phyloP scores from a whole-genome alignment of 2,329 filamentous ascomycete species.

The Trichoderma pleuroti region DNA sequence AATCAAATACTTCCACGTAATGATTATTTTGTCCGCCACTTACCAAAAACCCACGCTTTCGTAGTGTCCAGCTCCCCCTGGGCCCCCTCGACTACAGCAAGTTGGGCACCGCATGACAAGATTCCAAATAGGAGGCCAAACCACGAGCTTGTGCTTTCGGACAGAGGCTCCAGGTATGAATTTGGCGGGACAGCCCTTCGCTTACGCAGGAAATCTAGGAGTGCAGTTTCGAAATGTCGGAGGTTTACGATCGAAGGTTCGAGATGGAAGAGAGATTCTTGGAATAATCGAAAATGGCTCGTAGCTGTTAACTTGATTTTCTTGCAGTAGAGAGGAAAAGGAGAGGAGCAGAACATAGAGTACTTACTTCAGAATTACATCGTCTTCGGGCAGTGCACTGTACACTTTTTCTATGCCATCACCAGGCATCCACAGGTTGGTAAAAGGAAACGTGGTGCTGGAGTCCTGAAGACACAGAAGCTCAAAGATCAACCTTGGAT shows the following conservation, averaged over 20 bases:
- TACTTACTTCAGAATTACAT: not conserved
- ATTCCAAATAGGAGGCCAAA: not conserved
- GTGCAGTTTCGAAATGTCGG: not conserved
- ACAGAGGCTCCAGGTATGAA: not conserved
- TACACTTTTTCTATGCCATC: slow-evolving; percentile 14
- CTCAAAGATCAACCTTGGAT: not conserved
- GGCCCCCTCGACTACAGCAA: not conserved
- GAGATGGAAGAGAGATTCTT: slow-evolving; percentile 7
- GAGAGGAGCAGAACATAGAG: not conserved
- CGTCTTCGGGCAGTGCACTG: not conserved
- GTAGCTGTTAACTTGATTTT: not conserved
- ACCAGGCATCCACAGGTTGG: slow-evolving; percentile 2
- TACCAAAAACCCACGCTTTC: slow-evolving; percentile 12
- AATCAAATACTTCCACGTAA: not conserved
- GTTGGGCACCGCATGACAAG: not conserved
- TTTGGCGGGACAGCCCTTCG: not conserved
- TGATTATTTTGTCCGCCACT: not conserved
- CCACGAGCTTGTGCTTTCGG: not conserved
- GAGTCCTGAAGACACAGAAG: not conserved
- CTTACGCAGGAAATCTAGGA: not conserved
- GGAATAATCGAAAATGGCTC: slow-evolving; percentile 7
- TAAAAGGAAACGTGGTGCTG: slow-evolving; percentile 7
- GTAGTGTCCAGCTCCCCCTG: not conserved
- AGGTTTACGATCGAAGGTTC: slow-evolving; percentile 3
- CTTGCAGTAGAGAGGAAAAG: not conserved